Conservation (phyloP, 805 yeast genomes). For the Cyberlindnera mrakii region DNA sequence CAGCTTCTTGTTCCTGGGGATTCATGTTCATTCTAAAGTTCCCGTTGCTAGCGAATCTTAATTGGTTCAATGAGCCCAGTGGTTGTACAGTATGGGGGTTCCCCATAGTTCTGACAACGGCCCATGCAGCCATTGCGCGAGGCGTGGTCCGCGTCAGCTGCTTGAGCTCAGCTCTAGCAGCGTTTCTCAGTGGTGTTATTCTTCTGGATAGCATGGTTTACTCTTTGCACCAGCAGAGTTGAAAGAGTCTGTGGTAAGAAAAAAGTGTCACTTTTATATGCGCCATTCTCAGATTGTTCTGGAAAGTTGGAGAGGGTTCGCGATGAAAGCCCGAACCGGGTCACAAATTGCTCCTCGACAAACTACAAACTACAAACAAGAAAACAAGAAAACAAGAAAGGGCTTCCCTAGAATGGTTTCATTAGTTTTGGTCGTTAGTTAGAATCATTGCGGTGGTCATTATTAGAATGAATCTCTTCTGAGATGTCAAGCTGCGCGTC, state of each 20-base stretch:
- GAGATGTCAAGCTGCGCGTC: background rate
- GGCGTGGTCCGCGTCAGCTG: background rate
- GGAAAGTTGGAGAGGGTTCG: background rate
- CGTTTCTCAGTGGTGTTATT: background rate
- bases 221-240: too few species aligned
- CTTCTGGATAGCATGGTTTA: background rate
- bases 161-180: background rate
- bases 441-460: background rate
- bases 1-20: conserved; percentile 36
- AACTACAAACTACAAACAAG: too few species aligned
- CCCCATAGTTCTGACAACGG: background rate
- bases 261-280: conserved; percentile 1
- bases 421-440: too few species aligned
- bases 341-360: background rate
- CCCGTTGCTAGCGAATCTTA: conserved; percentile 2
- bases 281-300: background rate
- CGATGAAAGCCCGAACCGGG: too few species aligned
- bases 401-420: too few species aligned
- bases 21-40: conserved; percentile 30
- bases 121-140: conserved; percentile 1
- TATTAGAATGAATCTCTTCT: background rate
- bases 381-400: too few species aligned
- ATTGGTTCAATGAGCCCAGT: background rate
- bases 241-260: background rate
- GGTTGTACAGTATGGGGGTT: background rate